phyloP scores from a whole-genome alignment of 208 protist species.

The Wallacemonas sp. region DNA sequence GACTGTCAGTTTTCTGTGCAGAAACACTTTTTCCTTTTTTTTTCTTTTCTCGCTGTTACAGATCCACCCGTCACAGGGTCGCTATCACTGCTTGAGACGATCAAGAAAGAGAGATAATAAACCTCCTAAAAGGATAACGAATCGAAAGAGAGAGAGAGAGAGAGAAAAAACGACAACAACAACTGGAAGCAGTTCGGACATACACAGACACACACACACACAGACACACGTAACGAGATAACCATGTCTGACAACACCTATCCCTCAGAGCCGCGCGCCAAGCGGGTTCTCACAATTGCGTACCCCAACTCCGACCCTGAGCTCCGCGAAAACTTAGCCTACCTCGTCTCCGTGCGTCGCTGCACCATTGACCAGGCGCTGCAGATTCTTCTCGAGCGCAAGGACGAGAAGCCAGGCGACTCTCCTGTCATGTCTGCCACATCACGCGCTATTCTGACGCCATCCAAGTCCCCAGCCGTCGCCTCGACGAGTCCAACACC shows the following conservation, averaged over 20 bases:
- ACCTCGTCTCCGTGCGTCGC: slow-evolving; percentile 49
- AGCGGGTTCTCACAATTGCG: slow-evolving; percentile 34
- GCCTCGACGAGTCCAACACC: too few species aligned
- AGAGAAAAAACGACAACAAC: slow-evolving; percentile 11
- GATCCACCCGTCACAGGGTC: too few species aligned
- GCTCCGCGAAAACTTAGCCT: slow-evolving; percentile 42
- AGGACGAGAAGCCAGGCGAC: neutral
- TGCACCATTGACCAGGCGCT: slow-evolving; percentile 60
- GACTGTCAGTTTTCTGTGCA: too few species aligned
- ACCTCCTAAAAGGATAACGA: neutral
- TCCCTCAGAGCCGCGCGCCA: slow-evolving; percentile 30
- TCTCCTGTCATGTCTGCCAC: neutral
- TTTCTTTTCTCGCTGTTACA: too few species aligned
- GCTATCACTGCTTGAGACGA: too few species aligned
- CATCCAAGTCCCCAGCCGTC: too few species aligned
- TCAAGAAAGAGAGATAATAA: neutral
- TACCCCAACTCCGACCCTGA: slow-evolving; percentile 43
- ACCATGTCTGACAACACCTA: slow-evolving; percentile 23
- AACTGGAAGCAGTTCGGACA: slow-evolving; percentile 1
- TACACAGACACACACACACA: slow-evolving; percentile 18
- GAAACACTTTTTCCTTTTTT: too few species aligned
- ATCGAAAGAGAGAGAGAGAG: slow-evolving; percentile 10
- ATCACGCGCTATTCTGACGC: neutral
- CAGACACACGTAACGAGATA: neutral
- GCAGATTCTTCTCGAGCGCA: slow-evolving; percentile 23